Base-by-base conservation (phyloP, 768 basidiomycete genomes). In the Dacryopinax spathularia region DNA sequence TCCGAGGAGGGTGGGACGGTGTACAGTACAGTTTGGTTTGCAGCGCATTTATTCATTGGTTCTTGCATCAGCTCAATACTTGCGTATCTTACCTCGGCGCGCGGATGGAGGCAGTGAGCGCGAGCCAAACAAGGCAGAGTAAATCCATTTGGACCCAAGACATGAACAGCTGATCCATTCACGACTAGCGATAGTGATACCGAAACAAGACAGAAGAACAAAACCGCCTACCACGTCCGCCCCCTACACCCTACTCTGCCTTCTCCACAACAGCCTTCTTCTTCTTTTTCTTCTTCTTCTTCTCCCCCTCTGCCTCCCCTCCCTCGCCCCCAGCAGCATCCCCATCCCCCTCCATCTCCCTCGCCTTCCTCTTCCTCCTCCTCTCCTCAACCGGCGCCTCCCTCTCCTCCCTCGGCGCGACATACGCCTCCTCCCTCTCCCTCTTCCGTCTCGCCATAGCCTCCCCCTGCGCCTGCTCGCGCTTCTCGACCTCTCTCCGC, bases 401-500 rank as follows among this genome's bases (percentile, higher is more conserved):
- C 1, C 80, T 81, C 22, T 77, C 76, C 73, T 99, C 95, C n/a
- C 75, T 79, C 1, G 96, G 96, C 1, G 93, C 90, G 48, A 93
- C 79, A 63, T 89, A 98, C 0, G 82, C 90, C 73, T 91, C 86
- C 62, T 90, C 89, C 22, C 96, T 86, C 72, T 89, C 85, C 25
- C 84, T 87, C 44, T 80, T 83, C 62, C 86, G 84, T 69, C 85
- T 82, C 25, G 81, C 85, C 3, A 83, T 82, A 12, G 80, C 79
- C 66, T 88, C 87, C 27, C 81, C 79, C 90, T 97, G 93, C 89
- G 90, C 91, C 72, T 91, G 84, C 74, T 84, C 86, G 72, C 87
- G 77, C 70, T 81, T 80, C 63, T 81, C 81, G 33, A 81, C 80
- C 69, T 92, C 89, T 34, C 84, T 80, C 1, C 81, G 83, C 67